phyloP scores from a whole-genome alignment of 805 yeast species.

The Kluyveromyces dobzhanskii region DNA sequence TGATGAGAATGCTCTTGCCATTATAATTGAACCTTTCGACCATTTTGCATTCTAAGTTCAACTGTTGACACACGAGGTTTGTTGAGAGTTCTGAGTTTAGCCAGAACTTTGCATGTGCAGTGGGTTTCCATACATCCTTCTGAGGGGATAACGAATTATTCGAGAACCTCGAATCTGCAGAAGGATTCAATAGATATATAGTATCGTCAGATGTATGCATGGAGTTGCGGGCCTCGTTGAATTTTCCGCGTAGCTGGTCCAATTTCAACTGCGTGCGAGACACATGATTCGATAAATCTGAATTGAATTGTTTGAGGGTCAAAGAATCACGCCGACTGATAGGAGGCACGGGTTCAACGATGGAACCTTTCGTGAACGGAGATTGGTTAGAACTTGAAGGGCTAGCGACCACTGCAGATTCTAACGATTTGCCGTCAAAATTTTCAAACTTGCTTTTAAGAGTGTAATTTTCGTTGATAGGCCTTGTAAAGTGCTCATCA shows the following conservation, averaged over 20 bases:
- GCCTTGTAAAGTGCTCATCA: slow-evolving; percentile 1
- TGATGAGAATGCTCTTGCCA: not conserved
- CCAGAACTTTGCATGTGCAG: slow-evolving; percentile 7
- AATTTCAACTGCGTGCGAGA: slow-evolving; percentile 1
- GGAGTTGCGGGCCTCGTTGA: not conserved
- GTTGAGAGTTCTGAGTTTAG: slow-evolving; percentile 11
- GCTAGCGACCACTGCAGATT: slow-evolving; percentile 1
- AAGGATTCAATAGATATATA: not conserved
- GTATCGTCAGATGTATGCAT: not conserved
- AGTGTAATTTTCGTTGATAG: slow-evolving; percentile 12
- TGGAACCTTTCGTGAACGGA: slow-evolving; percentile 8
- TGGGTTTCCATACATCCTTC: slow-evolving; percentile 1
- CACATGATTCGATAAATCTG: not conserved
- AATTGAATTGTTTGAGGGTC: slow-evolving; percentile 5
- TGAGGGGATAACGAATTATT: not conserved
- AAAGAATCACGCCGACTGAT: slow-evolving; percentile 4
- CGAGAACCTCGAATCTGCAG: not conserved
- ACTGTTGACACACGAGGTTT: slow-evolving; percentile 11
- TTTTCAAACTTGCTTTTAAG: slow-evolving; percentile 13
- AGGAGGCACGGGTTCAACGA: not conserved
- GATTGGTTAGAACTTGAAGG: slow-evolving; percentile 13
- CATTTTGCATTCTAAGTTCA: slow-evolving; percentile 11
- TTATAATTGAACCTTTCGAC: slow-evolving; percentile 8
- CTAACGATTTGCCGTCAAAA: not conserved
- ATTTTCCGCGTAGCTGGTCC: not conserved